Conservation (phyloP, 108 stramenopile genomes). For the Pseudonitzschia multiseries region DNA sequence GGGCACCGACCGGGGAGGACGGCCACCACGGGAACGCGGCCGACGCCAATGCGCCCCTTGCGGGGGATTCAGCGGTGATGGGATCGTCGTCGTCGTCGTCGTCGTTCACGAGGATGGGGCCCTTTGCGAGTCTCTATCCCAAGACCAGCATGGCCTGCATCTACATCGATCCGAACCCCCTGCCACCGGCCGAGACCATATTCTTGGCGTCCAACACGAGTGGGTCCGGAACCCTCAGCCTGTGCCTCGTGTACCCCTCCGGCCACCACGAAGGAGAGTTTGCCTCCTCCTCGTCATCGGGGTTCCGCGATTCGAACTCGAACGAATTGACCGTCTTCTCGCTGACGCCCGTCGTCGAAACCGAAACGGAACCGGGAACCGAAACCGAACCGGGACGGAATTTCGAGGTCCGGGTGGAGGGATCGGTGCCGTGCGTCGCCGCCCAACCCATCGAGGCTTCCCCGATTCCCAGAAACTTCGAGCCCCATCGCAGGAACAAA, state of each 20-base stretch:
- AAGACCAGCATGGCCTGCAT: constrained; percentile 26
- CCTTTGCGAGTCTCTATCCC: constrained; percentile 38
- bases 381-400: background rate
- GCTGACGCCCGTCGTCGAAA: background rate
- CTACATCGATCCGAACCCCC: constrained; percentile 25
- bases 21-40: background rate
- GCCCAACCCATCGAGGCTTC: constrained; percentile 48
- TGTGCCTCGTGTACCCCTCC: constrained; percentile 24
- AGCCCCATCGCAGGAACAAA: constrained; percentile 21
- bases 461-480: constrained; percentile 41
- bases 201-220: constrained; percentile 41
- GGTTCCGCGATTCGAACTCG: too few species aligned
- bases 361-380: too few species aligned
- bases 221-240: constrained; percentile 24
- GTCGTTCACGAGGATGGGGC: constrained; percentile 23
- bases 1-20: constrained; percentile 5
- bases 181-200: constrained; percentile 14
- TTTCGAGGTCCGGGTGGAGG: constrained; percentile 19
- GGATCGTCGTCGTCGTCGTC: background rate
- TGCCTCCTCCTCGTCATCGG: too few species aligned
- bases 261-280: background rate
- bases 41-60: background rate
- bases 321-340: constrained; percentile 22
- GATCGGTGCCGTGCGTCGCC: constrained; percentile 38
- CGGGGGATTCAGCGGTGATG: constrained; percentile 9